Evolutionary conservation across 2,329 filamentous ascomycete genomes (phyloP), one percentile per base, ranked within the genome.

Genomic region (Fusarium sp.): DNA sequence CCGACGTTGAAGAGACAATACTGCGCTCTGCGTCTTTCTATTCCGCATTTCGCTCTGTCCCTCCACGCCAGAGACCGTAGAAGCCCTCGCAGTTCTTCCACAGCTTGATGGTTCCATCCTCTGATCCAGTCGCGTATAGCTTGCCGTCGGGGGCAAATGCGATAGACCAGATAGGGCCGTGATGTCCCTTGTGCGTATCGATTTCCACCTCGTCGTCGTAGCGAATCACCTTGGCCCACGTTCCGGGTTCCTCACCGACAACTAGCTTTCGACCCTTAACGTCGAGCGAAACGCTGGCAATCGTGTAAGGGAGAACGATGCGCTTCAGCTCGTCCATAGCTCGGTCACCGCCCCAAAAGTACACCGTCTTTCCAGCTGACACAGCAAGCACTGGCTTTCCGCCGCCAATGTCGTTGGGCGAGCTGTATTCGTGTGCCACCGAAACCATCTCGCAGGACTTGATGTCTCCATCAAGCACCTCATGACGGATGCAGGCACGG

Each of bases 31-130:
- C 56, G 65, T 76, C 69, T 71, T 53, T 77, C 79, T 81, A 81
- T 74, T 81, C 79, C 58, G 74, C 75, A 64, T 76, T 68, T 58
- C 75, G 77, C 58, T 80, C 76, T 8, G 76, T 77, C n/a, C 83
- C 83, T 54, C 85, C 85, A 38, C 85, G 83, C 88, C 88, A 90
- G 36, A 90, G 83, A 2, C 88, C 88, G 62, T 89, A 90, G 63
- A 84, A 86, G 0, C 88, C 88, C 6, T 89, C 86, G 64, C 88
- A 90, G 69, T 90, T 90, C 81, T 90, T 90, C 88, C 88, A 90
- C 83, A 99, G 84, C 82, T 99, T 99, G 79, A 99, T 96, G 0
- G 96, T 99, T 40, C 96, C 96, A 75, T 99, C 96, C 78, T 99
- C 96, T 53, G 94, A 97, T 29, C 93, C 96, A 1, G 96, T 99